Percentiles rank a stretch among this genome's conserved stretches.
phyloP scores from a whole-genome alignment of 768 basidiomycete species.

The Leucocoprinus birnbaumii region DNA sequence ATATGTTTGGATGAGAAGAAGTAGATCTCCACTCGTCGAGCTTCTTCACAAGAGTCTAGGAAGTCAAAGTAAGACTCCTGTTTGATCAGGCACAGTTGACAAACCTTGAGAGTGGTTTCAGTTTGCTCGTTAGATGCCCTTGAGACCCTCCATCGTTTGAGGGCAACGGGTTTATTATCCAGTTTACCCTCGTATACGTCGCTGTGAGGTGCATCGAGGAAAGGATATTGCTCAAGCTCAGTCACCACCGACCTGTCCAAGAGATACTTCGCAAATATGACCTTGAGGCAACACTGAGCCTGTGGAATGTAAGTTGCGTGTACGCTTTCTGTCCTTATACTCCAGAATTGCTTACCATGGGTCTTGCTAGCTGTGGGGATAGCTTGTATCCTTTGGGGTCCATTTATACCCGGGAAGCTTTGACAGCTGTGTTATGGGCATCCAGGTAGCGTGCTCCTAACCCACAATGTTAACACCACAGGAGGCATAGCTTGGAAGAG shows the following conservation, averaged over 20 bases:
- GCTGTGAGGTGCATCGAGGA: not conserved
- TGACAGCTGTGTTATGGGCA: no score
- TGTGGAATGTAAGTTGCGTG: no score
- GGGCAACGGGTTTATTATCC: not conserved
- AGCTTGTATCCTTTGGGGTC: no score
- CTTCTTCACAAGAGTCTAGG: constrained; percentile 8
- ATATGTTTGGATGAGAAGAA: constrained; percentile 16
- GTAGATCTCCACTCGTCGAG: constrained; percentile 18
- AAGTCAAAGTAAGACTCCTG: not conserved
- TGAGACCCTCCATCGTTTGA: constrained; percentile 3
- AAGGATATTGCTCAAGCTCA: not conserved
- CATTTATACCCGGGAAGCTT: no score
- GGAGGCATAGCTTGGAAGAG: no score
- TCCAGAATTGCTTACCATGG: no score
- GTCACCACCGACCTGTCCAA: not conserved
- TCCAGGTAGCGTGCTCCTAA: no score
- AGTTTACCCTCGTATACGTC: not conserved
- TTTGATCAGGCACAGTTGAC: not conserved
- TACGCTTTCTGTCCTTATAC: no score
- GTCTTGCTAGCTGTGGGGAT: no score
- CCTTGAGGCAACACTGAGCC: no score
- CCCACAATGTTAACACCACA: no score
- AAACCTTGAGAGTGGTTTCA: not conserved
- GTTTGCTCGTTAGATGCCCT: not conserved
- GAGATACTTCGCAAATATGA: not conserved